Base-by-base conservation (phyloP, 805 yeast species). In the Yamadazyma sp. region DNA sequence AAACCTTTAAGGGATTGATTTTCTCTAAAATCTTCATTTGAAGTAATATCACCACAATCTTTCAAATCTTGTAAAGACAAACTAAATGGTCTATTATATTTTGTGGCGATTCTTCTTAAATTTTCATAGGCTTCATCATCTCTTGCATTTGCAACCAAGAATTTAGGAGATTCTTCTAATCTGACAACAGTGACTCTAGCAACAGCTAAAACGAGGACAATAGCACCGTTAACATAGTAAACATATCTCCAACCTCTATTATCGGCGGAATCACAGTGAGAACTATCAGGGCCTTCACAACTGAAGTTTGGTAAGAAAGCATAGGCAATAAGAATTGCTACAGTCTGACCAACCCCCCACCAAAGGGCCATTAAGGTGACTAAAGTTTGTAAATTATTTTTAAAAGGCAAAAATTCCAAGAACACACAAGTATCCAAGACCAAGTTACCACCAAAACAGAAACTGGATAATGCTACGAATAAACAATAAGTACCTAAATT, bases 241-340 rank as follows among this genome's bases (percentile, higher is more conserved):
- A 66, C 60, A 53, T 78, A 78, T 47, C 85, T 59, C 83, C 84
- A 78, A 37, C 85, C 84, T 59, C 71, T 64, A 50, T 79, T 79
- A 27, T 62, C 58, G 12, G 51, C 46, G 12, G 75, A 62, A 23
- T 65, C 64, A 51, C 84, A 78, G 27, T 60, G 33, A 13, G 36
- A 45, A 11, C 36, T 21, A 17, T 43, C 50, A 7, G 52, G 62
- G 5, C 58, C 54, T 9, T 57, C 52, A 49, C 83, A 76, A 2
- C 73, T 64, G 39, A 64, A 56, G 36, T 70, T 65, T 11, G 79
- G 73, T 31, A 78, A 53, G 39, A 73, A 74, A 0, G 78, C 80
- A 76, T 78, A 78, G 2, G 80, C 76, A 24, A 75, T 47, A n/a
- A 75, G 56, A 8, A 62, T 64, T 14, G 78, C 70, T 33, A 77